A percentile compares a stretch with the other conserved stretches of the same genome.
These are phyloP conservation scores for Calonectria fujianensis DNA, from an alignment of 2,329 filamentous ascomycete genomes.

Conservation along the genomic window DNA sequence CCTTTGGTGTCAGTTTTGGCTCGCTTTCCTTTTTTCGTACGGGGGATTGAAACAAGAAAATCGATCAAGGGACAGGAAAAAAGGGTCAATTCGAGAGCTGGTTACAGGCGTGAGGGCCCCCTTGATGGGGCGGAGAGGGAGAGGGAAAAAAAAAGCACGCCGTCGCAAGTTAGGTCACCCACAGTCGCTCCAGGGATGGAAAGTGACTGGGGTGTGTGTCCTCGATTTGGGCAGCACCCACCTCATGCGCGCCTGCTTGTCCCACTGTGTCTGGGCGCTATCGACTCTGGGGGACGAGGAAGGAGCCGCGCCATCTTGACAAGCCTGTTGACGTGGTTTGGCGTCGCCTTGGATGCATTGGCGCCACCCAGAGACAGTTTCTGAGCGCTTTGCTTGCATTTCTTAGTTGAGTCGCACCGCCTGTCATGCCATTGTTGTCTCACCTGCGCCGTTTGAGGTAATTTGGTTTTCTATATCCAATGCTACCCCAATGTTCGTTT, in stretches of 20 bases:
- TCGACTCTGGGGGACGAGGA: background rate
- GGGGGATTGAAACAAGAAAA: background rate
- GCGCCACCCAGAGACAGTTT: background rate
- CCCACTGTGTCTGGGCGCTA: background rate
- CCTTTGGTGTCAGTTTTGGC: background rate
- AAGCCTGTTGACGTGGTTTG: background rate
- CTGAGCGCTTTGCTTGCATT: constrained; percentile 4
- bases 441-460: constrained; percentile 18
- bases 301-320: constrained; percentile 9
- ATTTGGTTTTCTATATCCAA: constrained; percentile 12
- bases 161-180: background rate
- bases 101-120: constrained; percentile 8
- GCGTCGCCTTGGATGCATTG: background rate
- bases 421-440: background rate
- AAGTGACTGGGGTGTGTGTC: background rate
- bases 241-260: constrained; percentile 3
- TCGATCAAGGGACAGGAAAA: background rate
- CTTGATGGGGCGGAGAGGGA: constrained; percentile 13
- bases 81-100: constrained; percentile 10
- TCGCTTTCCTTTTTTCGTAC: background rate
- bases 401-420: background rate
- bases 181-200: constrained; percentile 8
- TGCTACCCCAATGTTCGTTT: constrained; percentile 7
- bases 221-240: constrained; percentile 4
- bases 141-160: constrained; percentile 18